Percentiles rank a stretch among this genome's conserved stretches.
These are phyloP conservation scores for Colletotrichum aenigma DNA, from an alignment of 2,329 filamentous ascomycete species.

Conservation along the genomic window DNA sequence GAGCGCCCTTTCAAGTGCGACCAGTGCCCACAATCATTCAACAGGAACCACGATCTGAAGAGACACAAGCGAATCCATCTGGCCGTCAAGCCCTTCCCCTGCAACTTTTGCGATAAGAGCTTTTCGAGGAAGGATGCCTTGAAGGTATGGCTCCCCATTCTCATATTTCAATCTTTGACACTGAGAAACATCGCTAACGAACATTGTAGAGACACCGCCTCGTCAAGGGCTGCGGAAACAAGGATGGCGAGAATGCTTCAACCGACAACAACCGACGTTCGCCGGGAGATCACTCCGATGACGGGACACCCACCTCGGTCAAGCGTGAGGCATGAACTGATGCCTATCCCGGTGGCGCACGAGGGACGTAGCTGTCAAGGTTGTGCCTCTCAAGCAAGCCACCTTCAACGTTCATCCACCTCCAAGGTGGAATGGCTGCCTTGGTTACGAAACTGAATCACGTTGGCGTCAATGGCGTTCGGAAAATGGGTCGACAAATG, in stretches of 20 bases:
- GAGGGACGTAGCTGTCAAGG: neutral
- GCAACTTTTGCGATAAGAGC: conserved; percentile 89
- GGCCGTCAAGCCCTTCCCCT: conserved; percentile 94
- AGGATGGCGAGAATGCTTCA: neutral
- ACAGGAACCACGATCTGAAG: conserved; percentile 94
- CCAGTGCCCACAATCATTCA: conserved; percentile 90
- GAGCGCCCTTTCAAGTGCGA: conserved; percentile 96
- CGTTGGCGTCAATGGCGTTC: neutral
- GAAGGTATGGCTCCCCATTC: conserved; percentile 69
- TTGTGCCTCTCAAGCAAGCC: neutral
- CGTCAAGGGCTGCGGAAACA: conserved; percentile 64
- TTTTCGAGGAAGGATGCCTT: conserved; percentile 96
- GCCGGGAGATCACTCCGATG: conserved; percentile 11
- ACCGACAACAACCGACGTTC: conserved; percentile 4
- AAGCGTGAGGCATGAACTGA: neutral
- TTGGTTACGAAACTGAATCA: neutral
- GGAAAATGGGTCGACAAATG: neutral
- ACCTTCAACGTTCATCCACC: neutral
- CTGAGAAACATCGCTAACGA: conserved; percentile 1
- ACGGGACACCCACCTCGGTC: neutral
- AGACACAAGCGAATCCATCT: conserved; percentile 94
- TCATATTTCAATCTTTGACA: neutral
- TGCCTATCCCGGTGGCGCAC: neutral
- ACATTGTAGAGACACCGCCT: conserved; percentile 62
- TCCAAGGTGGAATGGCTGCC: neutral